Evolutionary conservation across 164 flowering plant species (phyloP), one percentile per base, ranked within the genome.

Genomic region (Cinnamomum chago): DNA sequence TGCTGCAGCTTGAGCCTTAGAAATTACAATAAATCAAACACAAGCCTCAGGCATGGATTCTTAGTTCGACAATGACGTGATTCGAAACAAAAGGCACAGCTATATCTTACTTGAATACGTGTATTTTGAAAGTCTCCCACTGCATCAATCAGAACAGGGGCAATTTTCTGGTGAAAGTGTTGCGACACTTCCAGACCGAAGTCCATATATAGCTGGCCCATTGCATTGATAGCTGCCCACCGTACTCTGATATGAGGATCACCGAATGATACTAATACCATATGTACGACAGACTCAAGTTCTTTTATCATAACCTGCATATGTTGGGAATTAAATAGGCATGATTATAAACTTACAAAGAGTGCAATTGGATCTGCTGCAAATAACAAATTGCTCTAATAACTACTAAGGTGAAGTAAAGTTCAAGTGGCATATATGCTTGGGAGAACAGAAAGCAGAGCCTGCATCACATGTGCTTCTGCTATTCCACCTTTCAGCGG

Each of bases 181-280:
- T 60, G 68, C 71, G 79, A 81, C 75, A 82, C 70, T 33, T 82
- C 83, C 3, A 83, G 82, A 27, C 86, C 81, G 66, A 84, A 76
- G 60, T 84, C 83, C 1, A 81, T 82, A 58, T 83, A 84, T n/a
- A 84, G 50, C 75, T 80, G 84, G 51, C 83, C 83, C 62, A 84
- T 80, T 60, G 83, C 80, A 82, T 80, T 78, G 58, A 84, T 81
- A 55, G 84, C 84, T 69, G 86, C 84, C 86, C 86, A 84, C 40
- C 86, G 70, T 28, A 80, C 86, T 35, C 86, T 81, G 2, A 77
- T 77, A 33, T 81, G 81, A 15, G 83, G 79, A 66, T 81, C 79
- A 60, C 79, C 79, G 33, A 76, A 81, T 51, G 83, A 79, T 50
- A 52, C 79, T 68, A 79, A 74, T 3, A 79, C 81, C 81, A 81